Conservation (phyloP, 192 early-diverging fungal genomes). For the Funneliformis geosporum region DNA sequence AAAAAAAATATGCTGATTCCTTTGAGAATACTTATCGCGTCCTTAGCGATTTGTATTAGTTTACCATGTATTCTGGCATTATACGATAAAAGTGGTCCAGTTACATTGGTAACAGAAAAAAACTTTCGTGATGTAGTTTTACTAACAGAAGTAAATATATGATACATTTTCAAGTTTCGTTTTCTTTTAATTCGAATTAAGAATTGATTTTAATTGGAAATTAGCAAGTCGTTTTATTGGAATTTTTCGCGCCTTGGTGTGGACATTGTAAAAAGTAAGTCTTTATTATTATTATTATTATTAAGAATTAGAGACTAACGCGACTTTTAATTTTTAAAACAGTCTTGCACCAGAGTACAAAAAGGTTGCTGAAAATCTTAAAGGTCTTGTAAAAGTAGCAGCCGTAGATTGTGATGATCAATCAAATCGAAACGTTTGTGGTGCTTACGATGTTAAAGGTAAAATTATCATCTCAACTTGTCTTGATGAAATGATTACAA, state of each 20-base stretch:
- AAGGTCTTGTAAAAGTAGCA: slow-evolving; percentile 83
- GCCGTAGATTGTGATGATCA: slow-evolving; percentile 91
- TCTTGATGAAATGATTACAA: neutral
- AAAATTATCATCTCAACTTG: neutral
- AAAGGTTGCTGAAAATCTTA: slow-evolving; percentile 81
- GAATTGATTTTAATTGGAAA: neutral
- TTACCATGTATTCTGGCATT: slow-evolving; percentile 9
- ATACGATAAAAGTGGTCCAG: slow-evolving; percentile 41
- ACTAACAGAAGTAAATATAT: slow-evolving; percentile 57
- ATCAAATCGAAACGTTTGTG: slow-evolving; percentile 73
- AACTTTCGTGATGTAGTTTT: slow-evolving; percentile 73
- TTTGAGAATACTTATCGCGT: neutral
- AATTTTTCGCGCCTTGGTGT: slow-evolving; percentile 98
- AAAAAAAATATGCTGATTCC: neutral
- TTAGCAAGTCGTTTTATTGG: slow-evolving; percentile 79
- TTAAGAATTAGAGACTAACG: neutral
- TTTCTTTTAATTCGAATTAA: neutral
- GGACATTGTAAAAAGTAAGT: slow-evolving; percentile 85
- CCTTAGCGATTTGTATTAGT: neutral
- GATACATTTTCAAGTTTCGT: neutral
- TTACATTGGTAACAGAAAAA: slow-evolving; percentile 50
- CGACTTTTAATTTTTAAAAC: neutral
- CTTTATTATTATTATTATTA: neutral
- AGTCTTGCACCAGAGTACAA: slow-evolving; percentile 85
- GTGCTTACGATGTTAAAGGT: slow-evolving; percentile 80